Conservation (phyloP, 176 grass and related monocot species). For the Alloteropsis semialata region DNA sequence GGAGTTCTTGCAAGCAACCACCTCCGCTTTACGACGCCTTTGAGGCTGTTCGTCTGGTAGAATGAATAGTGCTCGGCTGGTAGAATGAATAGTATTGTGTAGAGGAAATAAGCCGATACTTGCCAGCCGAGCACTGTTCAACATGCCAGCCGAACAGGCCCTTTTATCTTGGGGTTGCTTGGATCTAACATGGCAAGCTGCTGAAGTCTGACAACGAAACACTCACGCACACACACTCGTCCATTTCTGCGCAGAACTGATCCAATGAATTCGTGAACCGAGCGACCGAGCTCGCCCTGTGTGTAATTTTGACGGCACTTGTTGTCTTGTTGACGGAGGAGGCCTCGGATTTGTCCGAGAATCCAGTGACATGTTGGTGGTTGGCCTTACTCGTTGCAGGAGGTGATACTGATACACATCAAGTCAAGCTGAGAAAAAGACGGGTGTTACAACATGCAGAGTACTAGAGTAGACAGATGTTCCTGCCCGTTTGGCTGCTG, state of each 20-base stretch:
- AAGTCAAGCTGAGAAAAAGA: background rate
- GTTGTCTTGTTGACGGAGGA: background rate
- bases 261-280: background rate
- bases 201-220: background rate
- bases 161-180: too few species aligned
- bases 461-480: too few species aligned
- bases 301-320: background rate
- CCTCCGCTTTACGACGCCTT: background rate
- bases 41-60: too few species aligned
- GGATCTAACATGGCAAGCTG: background rate
- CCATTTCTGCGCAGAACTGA: background rate
- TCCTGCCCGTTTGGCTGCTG: background rate
- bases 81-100: too few species aligned
- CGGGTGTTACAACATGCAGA: too few species aligned
- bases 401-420: background rate
- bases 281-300: too few species aligned
- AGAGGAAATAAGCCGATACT: too few species aligned
- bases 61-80: too few species aligned
- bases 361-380: constrained; percentile 18
- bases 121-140: too few species aligned
- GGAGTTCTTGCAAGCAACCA: constrained; percentile 4
- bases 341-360: background rate
- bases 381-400: background rate
- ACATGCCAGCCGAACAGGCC: too few species aligned
- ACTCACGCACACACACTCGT: too few species aligned